phyloP scores from a whole-genome alignment of 805 yeast genomes.

The Spathaspora hagerdaliae region DNA sequence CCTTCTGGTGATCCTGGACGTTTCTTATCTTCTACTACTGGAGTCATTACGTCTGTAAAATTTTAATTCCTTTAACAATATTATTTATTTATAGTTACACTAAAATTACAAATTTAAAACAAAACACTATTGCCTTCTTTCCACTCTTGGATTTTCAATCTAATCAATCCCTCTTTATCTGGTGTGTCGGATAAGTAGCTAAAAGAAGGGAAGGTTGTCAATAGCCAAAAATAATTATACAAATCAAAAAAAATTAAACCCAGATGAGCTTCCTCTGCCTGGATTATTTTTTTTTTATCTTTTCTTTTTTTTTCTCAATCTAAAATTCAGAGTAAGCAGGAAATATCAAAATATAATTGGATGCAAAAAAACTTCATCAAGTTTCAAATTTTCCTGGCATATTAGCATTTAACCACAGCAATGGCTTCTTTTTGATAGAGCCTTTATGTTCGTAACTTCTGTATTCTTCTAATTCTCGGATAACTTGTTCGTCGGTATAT shows the following conservation, averaged over 20 bases:
- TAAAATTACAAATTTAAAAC: background rate
- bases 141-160: background rate
- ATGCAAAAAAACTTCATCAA: background rate
- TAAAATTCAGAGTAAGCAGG: background rate
- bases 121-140: background rate
- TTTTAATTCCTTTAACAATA: background rate
- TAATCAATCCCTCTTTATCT: background rate
- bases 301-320: background rate
- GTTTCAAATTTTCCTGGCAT: slow-evolving; percentile 20
- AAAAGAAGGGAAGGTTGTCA: background rate
- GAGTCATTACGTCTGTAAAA: background rate
- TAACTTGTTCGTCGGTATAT: slow-evolving; percentile 36
- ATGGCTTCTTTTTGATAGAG: slow-evolving; percentile 28
- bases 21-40: slow-evolving; percentile 3
- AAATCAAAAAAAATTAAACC: background rate
- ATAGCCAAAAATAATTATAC: background rate
- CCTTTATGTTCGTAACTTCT: slow-evolving; percentile 41
- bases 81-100: background rate
- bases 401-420: slow-evolving; percentile 27
- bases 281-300: too few relatives aligned
- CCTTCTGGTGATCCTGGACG: background rate
- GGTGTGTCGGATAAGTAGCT: background rate
- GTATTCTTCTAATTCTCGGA: slow-evolving; percentile 44
- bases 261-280: background rate
- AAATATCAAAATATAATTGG: background rate